phyloP scores from a whole-genome alignment of 768 basidiomycete genomes.

The Termitomyces sp. region DNA sequence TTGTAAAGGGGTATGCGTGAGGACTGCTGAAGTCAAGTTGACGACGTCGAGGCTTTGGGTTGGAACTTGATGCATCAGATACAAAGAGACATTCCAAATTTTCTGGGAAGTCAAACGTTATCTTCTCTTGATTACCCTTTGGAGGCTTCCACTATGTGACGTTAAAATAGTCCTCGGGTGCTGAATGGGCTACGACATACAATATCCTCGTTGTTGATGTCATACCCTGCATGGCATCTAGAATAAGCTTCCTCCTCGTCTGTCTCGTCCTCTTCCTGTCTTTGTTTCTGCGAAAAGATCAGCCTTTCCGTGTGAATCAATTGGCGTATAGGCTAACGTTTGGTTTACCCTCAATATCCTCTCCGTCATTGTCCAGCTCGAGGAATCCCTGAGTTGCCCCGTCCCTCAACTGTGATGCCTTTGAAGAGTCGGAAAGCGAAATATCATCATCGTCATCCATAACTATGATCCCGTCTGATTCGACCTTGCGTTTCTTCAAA shows the following conservation, averaged over 20 bases:
- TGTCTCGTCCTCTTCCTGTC: slow-evolving; percentile 2
- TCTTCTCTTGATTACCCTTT: slow-evolving; percentile 7
- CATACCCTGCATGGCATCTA: slow-evolving; percentile 17
- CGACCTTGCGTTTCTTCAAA: neutral
- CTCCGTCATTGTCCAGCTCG: slow-evolving; percentile 14
- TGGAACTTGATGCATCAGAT: slow-evolving; percentile 1
- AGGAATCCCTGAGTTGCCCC: neutral
- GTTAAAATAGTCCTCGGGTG: neutral
- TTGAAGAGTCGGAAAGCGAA: neutral
- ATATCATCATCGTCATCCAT: neutral
- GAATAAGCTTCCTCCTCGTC: slow-evolving; percentile 11
- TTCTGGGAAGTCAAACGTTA: slow-evolving; percentile 8
- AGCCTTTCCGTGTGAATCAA: neutral
- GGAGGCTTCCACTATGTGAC: slow-evolving; percentile 13
- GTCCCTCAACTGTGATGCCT: neutral
- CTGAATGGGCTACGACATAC: slow-evolving; percentile 11
- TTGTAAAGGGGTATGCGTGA: neutral
- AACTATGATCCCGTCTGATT: too few relatives aligned
- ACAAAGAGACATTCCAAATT: slow-evolving; percentile 2
- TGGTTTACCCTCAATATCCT: slow-evolving; percentile 5
- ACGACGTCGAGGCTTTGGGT: neutral
- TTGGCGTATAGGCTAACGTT: slow-evolving; percentile 4
- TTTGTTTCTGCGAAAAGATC: slow-evolving; percentile 1
- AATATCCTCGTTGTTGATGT: slow-evolving; percentile 18
- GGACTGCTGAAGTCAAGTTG: slow-evolving; percentile 9